Base-by-base conservation (phyloP, 768 basidiomycete species). In the Agaricus blazei region DNA sequence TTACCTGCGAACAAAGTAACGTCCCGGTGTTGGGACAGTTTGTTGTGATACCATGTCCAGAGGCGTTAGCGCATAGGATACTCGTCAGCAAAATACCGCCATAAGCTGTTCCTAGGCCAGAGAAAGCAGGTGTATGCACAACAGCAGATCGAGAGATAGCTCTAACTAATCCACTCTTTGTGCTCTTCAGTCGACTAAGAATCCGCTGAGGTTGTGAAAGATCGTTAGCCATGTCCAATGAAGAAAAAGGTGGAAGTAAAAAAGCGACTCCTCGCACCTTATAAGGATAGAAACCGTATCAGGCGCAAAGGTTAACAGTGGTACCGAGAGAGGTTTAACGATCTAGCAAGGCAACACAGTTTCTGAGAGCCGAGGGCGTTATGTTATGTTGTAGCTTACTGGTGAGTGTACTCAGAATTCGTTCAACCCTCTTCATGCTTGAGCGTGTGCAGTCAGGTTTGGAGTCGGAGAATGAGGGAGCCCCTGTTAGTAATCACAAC, bases 1-100 rank as follows among this genome's bases (percentile, higher is more conserved):
- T 44, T 41, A 70, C 72, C 63, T 64, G 67, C 23, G 69, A 67
- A 47, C 70, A 73, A 38, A 59, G 51, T 43, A 68, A 36, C 8
- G 65, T 31, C 31, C 68, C 68, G 24, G 40, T 48, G 36, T 64
- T 64, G 3, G 53, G 8, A 31, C 64, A 66, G 31, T 19, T 49
- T 6, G 38, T 68, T 68, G 40, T 56, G 58, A 54, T 23, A 23
- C 6, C 34, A 27, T 23, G 48, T 3, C 48, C 69, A 68, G 8
- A 58, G 60, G 19, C 63, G 38, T 29, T 62, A 54, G 9, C 59
- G 57, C 38, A 68, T 37, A 23, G 62, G 52, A n/a, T 45, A 27
- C 19, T 65, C 62, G 41, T 62, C 51, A 29, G 52, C 43, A 49
- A 31, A 9, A 23, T 31, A 19, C 48, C 48, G 37, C n/a, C 48